Conservation (phyloP, 1,139 yeast genomes). For the Wickerhamomyces sp. region DNA sequence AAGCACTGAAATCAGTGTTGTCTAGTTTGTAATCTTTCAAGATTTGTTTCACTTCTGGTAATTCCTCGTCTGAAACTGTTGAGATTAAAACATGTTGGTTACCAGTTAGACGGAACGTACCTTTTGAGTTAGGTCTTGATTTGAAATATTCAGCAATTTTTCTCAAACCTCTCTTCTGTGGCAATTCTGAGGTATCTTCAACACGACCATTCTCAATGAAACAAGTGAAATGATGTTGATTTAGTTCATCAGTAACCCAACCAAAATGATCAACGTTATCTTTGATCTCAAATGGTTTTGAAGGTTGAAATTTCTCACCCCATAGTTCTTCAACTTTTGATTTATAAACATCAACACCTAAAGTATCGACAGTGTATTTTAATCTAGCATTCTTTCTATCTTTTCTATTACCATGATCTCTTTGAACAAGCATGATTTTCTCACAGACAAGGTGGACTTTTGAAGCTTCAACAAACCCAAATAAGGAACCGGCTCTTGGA, state of each 20-base stretch:
- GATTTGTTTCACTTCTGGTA: slow-evolving; percentile 55
- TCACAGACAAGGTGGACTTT: slow-evolving; percentile 79
- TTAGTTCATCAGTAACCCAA: slow-evolving; percentile 88
- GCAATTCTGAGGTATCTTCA: slow-evolving; percentile 85
- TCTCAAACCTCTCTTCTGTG: slow-evolving; percentile 83
- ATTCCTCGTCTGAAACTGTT: slow-evolving; percentile 64
- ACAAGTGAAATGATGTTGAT: slow-evolving; percentile 85
- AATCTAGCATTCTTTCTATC: slow-evolving; percentile 97
- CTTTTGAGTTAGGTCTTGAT: slow-evolving; percentile 38
- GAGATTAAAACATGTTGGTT: slow-evolving; percentile 88
- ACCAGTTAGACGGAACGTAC: slow-evolving; percentile 92
- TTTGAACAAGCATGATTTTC: slow-evolving; percentile 88
- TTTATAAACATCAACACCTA: slow-evolving; percentile 81
- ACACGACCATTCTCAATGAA: slow-evolving; percentile 97
- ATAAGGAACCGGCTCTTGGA: slow-evolving; percentile 87
- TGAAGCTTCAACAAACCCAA: slow-evolving; percentile 70
- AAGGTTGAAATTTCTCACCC: slow-evolving; percentile 70
- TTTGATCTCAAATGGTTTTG: slow-evolving; percentile 69
- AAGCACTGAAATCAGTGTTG: slow-evolving; percentile 76
- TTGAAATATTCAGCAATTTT: slow-evolving; percentile 68
- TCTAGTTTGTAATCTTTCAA: slow-evolving; percentile 76
- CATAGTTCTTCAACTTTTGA: slow-evolving; percentile 76
- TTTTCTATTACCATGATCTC: slow-evolving; percentile 92
- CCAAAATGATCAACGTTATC: slow-evolving; percentile 92
- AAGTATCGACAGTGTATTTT: slow-evolving; percentile 91